Evolutionary conservation across 768 basidiomycete genomes (phyloP).

Genomic region (Termitomyces heimii): DNA sequence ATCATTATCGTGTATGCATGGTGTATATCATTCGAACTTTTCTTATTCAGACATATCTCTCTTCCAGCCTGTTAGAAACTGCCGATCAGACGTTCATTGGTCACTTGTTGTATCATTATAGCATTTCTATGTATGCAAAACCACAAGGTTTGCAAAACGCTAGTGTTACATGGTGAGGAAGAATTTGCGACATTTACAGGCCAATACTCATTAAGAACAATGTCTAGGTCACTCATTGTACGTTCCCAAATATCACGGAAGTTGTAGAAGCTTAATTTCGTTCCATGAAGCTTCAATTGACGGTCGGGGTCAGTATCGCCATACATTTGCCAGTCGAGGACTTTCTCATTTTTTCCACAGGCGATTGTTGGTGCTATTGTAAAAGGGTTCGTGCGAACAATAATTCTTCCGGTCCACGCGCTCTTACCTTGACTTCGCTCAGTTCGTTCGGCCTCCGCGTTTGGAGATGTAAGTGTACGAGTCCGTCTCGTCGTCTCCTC

Average conservation of each 20-base stretch:
- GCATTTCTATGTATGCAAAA: constrained; percentile 38
- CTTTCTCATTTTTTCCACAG: constrained; percentile 22
- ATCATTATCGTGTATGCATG: constrained; percentile 28
- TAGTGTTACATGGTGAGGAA: constrained; percentile 40
- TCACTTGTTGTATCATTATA: constrained; percentile 52
- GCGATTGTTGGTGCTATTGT: constrained; percentile 53
- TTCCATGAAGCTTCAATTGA: constrained; percentile 37
- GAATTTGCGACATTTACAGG: neutral
- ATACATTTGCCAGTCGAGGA: neutral
- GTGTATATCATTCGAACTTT: no score
- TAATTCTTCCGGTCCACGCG: neutral
- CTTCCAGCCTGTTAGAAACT: constrained; percentile 42
- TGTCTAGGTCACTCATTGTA: constrained; percentile 47
- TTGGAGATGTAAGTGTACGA: constrained; percentile 48
- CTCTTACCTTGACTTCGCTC: constrained; percentile 1
- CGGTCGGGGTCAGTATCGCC: constrained; percentile 30
- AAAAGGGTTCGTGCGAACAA: constrained; percentile 30
- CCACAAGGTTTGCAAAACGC: constrained; percentile 27
- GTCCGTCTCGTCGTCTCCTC: neutral
- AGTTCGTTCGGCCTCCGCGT: constrained; percentile 57
- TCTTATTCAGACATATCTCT: neutral
- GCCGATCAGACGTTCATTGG: constrained; percentile 52
- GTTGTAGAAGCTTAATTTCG: constrained; percentile 1
- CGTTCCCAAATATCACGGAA: constrained; percentile 12
- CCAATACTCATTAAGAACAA: constrained; percentile 1